Percentiles rank a stretch among this genome's conserved stretches.
These are phyloP conservation scores for Stagonosporopsis chrysanthemi DNA, from an alignment of 2,329 filamentous ascomycete species.

Conservation along the genomic window DNA sequence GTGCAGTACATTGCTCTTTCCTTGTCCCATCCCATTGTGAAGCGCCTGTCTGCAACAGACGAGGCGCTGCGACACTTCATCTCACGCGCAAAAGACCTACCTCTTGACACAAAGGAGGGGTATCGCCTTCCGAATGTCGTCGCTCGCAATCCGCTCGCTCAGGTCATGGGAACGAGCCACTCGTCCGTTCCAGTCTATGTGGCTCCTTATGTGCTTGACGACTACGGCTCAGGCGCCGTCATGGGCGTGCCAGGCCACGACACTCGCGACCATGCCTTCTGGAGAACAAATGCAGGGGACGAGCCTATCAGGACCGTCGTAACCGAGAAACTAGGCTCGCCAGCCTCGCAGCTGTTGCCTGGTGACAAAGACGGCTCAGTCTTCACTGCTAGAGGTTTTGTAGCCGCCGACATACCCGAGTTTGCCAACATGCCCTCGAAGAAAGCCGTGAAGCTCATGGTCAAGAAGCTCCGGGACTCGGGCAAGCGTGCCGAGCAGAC, in stretches of 20 bases:
- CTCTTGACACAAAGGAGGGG: conserved; percentile 66
- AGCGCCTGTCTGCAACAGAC: conserved; percentile 66
- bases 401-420: conserved; percentile 70
- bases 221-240: conserved; percentile 86
- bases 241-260: conserved; percentile 95
- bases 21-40: conserved; percentile 73
- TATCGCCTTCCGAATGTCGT: conserved; percentile 65
- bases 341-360: conserved; percentile 26
- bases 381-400: conserved; percentile 70
- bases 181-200: conserved; percentile 76
- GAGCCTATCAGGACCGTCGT: conserved; percentile 68
- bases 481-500: conserved; percentile 67
- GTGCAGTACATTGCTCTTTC: conserved; percentile 86
- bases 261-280: conserved; percentile 78
- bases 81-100: conserved; percentile 62
- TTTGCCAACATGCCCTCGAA: conserved; percentile 70
- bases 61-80: conserved; percentile 72
- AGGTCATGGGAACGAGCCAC: conserved; percentile 58
- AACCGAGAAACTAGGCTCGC: conserved; percentile 14
- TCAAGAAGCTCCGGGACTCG: conserved; percentile 57
- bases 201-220: conserved; percentile 83
- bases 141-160: conserved; percentile 54
- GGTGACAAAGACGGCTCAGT: conserved; percentile 58
- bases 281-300: conserved; percentile 71
- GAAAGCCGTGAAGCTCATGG: conserved; percentile 67